Evolutionary conservation across 1,284 basidiomycete species (phyloP).

Genomic region (Coriolopsis trogii): DNA sequence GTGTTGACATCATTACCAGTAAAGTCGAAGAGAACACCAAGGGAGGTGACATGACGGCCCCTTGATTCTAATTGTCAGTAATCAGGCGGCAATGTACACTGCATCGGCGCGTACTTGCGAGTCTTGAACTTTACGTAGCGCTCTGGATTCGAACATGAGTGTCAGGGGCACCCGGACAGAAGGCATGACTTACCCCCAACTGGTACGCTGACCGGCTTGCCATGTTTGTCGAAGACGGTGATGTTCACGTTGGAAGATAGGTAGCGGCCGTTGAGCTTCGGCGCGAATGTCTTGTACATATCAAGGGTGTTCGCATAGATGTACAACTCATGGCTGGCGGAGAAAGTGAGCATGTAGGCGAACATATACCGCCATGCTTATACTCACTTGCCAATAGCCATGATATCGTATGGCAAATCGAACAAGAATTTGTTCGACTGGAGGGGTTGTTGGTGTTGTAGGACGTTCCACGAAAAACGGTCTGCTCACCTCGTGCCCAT

Average conservation of each 20-base stretch:
- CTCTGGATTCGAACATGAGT: slow-evolving; percentile 36
- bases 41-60: slow-evolving; percentile 73
- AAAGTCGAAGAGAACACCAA: slow-evolving; percentile 83
- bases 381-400: slow-evolving; percentile 82
- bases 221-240: slow-evolving; percentile 59
- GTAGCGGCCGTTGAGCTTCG: slow-evolving; percentile 73
- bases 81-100: neutral
- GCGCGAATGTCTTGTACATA: slow-evolving; percentile 81
- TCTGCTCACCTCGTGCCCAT: slow-evolving; percentile 64
- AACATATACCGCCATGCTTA: slow-evolving; percentile 80
- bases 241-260: slow-evolving; percentile 87
- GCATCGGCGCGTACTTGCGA: slow-evolving; percentile 50
- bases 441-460: neutral
- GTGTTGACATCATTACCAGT: slow-evolving; percentile 66
- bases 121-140: slow-evolving; percentile 80
- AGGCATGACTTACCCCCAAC: slow-evolving; percentile 55
- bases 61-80: slow-evolving; percentile 34
- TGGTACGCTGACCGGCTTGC: slow-evolving; percentile 54
- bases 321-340: slow-evolving; percentile 81
- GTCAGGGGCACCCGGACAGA: neutral
- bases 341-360: slow-evolving; percentile 70
- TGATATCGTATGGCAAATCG: slow-evolving; percentile 79
- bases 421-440: slow-evolving; percentile 75
- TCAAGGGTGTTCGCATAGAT: slow-evolving; percentile 76
- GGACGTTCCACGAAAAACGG: neutral